Conservation (phyloP, 2,329 filamentous ascomycete genomes). For the Diaporthe ampelina region DNA sequence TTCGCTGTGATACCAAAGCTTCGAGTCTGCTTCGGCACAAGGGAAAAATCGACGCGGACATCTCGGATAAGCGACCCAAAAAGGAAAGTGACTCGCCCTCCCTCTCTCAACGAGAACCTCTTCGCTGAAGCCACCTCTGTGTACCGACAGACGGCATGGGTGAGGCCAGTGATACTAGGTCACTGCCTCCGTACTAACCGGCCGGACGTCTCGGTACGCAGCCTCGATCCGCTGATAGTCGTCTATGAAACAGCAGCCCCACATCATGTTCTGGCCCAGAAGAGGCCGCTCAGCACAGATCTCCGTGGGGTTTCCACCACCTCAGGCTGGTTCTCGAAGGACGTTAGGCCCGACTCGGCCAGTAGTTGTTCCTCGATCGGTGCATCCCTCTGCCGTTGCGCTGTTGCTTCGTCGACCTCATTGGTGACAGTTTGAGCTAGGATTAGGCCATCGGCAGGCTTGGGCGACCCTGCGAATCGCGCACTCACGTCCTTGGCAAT, state of each 20-base stretch:
- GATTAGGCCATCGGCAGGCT: background rate
- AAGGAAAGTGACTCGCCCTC: background rate
- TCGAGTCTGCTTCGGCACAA: background rate
- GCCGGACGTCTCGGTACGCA: background rate
- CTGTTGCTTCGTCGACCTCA: background rate
- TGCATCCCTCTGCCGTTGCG: conserved; percentile 21
- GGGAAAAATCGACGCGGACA: background rate
- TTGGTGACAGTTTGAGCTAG: background rate
- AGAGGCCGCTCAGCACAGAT: conserved; percentile 19
- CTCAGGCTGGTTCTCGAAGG: background rate
- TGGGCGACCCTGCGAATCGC: background rate
- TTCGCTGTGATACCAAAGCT: background rate
- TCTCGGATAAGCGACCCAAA: background rate
- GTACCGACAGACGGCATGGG: background rate
- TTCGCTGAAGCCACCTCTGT: background rate
- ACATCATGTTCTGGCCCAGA: conserved; percentile 16
- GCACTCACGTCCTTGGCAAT: background rate
- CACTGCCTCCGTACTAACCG: background rate
- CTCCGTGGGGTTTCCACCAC: background rate
- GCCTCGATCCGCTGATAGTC: conserved; percentile 14
- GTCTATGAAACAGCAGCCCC: conserved; percentile 1
- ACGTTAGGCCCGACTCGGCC: conserved; percentile 3
- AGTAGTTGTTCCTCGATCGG: conserved; percentile 4
- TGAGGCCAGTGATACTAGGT: background rate
- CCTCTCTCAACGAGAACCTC: background rate